Evolutionary conservation across 2,329 filamentous ascomycete genomes (phyloP).

Genomic region (Ophiostoma montium): DNA sequence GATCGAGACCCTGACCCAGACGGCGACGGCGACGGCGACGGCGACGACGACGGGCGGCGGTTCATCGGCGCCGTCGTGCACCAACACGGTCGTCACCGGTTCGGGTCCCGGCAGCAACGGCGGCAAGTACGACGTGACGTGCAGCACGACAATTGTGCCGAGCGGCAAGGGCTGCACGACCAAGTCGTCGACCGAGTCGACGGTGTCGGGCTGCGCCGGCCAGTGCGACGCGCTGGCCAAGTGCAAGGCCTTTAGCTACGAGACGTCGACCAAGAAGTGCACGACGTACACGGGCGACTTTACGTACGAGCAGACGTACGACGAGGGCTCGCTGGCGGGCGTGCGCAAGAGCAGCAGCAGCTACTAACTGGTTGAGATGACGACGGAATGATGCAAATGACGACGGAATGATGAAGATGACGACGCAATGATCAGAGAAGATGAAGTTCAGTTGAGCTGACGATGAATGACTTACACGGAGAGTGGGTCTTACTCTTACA

Average conservation of each 20-base stretch:
- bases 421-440: background rate
- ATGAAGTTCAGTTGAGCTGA: background rate
- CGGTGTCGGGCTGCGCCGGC: constrained; percentile 3
- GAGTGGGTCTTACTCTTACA: constrained; percentile 1
- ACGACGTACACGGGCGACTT: background rate
- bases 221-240: no score
- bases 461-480: constrained; percentile 2
- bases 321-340: background rate
- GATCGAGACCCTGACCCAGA: no score
- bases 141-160: background rate
- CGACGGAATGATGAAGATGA: background rate
- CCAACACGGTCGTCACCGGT: no score
- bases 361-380: background rate
- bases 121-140: constrained; percentile 6
- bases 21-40: background rate
- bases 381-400: background rate
- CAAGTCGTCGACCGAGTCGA: background rate
- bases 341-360: background rate
- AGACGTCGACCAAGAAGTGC: constrained; percentile 1
- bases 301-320: background rate
- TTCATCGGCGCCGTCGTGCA: background rate
- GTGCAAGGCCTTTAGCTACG: constrained; percentile 8
- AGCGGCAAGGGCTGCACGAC: background rate
- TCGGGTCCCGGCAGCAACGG: no score
- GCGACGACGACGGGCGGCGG: background rate